Evolutionary conservation across 2,329 filamentous ascomycete genomes (phyloP).

Genomic region (Myriosclerotinia scirpicola): DNA sequence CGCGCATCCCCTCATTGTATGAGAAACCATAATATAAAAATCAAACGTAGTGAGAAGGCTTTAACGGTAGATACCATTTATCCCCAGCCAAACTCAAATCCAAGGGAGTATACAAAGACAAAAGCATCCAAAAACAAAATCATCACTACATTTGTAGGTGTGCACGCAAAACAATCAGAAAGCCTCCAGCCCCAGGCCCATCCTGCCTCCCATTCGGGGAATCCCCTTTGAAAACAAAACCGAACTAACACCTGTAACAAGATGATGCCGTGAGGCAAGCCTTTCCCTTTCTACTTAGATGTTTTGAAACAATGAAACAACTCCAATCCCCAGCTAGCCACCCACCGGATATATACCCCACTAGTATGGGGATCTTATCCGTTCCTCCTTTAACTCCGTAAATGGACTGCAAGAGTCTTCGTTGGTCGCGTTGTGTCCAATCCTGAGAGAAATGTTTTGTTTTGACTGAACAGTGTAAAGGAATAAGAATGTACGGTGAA

Average conservation of each 20-base stretch:
- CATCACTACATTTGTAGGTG: background rate
- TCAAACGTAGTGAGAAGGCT: background rate
- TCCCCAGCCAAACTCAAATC: background rate
- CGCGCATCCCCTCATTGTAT: background rate
- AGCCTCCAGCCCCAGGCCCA: background rate
- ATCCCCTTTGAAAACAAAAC: slow-evolving; percentile 4
- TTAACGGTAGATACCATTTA: background rate
- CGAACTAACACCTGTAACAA: slow-evolving; percentile 9
- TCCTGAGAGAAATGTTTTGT: background rate
- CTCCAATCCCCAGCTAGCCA: slow-evolving; percentile 10
- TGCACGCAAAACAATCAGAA: background rate
- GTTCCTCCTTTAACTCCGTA: background rate
- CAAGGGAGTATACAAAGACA: background rate
- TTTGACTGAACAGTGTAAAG: background rate
- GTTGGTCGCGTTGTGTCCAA: background rate
- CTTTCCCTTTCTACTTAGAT: slow-evolving; percentile 13
- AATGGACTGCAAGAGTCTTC: background rate
- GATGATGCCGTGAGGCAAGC: slow-evolving; percentile 21
- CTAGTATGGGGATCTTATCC: background rate
- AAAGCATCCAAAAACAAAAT: background rate
- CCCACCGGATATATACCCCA: background rate
- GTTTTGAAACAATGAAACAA: slow-evolving; percentile 13
- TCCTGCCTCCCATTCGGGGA: background rate
- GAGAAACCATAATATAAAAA: background rate
- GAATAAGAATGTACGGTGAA: background rate